Evolutionary conservation across 2,329 filamentous ascomycete genomes (phyloP), one percentile per base, ranked within the genome.

Genomic region (Cordyceps sp.): DNA sequence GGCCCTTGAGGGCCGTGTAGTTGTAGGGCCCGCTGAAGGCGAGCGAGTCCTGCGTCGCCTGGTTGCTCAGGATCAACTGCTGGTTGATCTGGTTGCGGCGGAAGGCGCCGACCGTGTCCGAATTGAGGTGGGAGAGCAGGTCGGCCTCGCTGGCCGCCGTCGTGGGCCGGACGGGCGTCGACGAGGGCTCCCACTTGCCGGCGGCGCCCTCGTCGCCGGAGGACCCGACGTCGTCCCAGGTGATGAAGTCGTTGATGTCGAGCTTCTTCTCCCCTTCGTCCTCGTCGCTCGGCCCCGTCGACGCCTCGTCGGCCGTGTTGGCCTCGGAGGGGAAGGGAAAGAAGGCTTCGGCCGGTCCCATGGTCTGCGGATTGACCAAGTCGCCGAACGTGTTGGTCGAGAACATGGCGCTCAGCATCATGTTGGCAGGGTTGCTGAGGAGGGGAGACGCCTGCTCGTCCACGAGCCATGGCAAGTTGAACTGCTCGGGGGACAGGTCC

Each of bases 371-470:
- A 40, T 67, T 66, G 52, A 73, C 58, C 36, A 66, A 66, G 43
- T 70, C 65, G 26, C 63, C 65, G 41, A 69, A 67, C 1, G 64
- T 61, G 38, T 64, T 64, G 34, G 59, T 61, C 2, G 66, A 66
- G 33, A 74, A 66, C 56, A 84, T 74, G 42, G 75, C 77, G 30
- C 76, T 77, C 57, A 86, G 73, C 79, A 86, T 85, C 40, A 86
- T 66, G 36, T 83, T 79, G 34, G 75, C 73, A 14, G 73, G 70
- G 36, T 78, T 75, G 47, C 64, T 72, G 37, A 78, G 56, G 45
- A 80, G 71, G 13, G 76, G 72, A 0, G 61, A 61, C 4, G 58
- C 47, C 33, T 61, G 52, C 24, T 57, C 45, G 33, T 57, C 47
- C 30, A 52, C 45, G n/a, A 58, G 45, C 45, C 60, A 63, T 14